A percentile compares a stretch with the other conserved stretches of the same genome.
phyloP scores from a whole-genome alignment of 2,329 filamentous ascomycete genomes.

The Ceratocystiopsis brevicomis region DNA sequence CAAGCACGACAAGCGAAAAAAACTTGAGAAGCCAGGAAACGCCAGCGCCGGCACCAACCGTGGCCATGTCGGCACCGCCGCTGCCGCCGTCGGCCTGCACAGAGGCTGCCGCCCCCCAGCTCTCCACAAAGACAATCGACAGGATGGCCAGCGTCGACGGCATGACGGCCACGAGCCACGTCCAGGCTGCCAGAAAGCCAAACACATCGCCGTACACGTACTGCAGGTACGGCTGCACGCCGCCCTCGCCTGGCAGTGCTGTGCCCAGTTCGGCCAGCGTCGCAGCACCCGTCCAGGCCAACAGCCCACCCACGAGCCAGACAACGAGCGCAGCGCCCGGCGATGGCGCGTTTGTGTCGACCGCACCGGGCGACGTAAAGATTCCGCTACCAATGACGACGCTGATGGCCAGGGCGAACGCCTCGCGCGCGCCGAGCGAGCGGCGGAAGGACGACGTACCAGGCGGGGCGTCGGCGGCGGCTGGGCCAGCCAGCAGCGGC shows the following conservation, averaged over 20 bases:
- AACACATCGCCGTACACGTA: conserved; percentile 41
- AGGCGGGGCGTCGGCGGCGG: no score
- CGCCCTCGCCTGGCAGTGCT: conserved; percentile 42
- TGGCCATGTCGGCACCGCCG: background rate
- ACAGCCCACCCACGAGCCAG: conserved; percentile 41
- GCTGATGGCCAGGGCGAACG: conserved; percentile 41
- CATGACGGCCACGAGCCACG: conserved; percentile 46
- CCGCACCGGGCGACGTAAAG: conserved; percentile 45
- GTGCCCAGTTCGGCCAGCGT: conserved; percentile 45
- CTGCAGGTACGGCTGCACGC: conserved; percentile 42
- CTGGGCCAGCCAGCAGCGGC: no score
- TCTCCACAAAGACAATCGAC: conserved; percentile 44
- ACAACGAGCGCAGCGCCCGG: conserved; percentile 36
- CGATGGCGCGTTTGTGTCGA: conserved; percentile 46
- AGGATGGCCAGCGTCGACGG: conserved; percentile 45
- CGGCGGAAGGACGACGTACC: no score
- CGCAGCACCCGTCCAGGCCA: conserved; percentile 44
- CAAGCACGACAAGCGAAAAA: conserved; percentile 28
- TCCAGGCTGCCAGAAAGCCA: conserved; percentile 46
- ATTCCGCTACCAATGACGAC: conserved; percentile 47
- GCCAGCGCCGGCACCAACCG: conserved; percentile 10
- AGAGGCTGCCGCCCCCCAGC: conserved; percentile 17
- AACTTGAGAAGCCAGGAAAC: conserved; percentile 25
- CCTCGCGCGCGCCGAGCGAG: no score
- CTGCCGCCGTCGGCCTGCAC: background rate